phyloP scores from a whole-genome alignment of 345 rosid species.

The Eucalyptus fibrosa region DNA sequence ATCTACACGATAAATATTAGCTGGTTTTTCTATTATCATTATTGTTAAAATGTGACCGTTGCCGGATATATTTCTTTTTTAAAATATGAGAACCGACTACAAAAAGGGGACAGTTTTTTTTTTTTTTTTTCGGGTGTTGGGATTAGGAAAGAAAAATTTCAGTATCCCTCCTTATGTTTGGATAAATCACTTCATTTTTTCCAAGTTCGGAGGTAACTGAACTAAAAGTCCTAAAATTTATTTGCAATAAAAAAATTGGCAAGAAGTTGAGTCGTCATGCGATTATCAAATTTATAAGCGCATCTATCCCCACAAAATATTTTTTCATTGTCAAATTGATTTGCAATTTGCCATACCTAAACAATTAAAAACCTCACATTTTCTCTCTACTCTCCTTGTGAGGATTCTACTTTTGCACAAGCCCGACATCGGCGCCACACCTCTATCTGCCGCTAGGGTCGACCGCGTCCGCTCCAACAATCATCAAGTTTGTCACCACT shows the following conservation, averaged over 20 bases:
- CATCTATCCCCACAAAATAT: neutral
- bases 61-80: fast-evolving
- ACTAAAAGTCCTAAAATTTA: neutral
- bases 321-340: neutral
- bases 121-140: neutral
- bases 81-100: neutral
- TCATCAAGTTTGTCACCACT: neutral
- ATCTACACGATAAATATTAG: neutral
- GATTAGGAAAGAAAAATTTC: neutral
- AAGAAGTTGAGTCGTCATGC: neutral
- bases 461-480: neutral
- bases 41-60: neutral
- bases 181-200: neutral
- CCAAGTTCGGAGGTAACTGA: neutral
- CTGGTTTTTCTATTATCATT: neutral
- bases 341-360: neutral
- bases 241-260: neutral
- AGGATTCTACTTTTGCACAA: neutral
- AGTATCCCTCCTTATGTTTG: neutral
- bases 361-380: neutral
- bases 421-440: neutral
- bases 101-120: neutral
- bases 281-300: neutral
- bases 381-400: neutral
- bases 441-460: neutral